phyloP scores from a whole-genome alignment of 148 eudicot genomes.

The Vaccinium corymbosum region DNA sequence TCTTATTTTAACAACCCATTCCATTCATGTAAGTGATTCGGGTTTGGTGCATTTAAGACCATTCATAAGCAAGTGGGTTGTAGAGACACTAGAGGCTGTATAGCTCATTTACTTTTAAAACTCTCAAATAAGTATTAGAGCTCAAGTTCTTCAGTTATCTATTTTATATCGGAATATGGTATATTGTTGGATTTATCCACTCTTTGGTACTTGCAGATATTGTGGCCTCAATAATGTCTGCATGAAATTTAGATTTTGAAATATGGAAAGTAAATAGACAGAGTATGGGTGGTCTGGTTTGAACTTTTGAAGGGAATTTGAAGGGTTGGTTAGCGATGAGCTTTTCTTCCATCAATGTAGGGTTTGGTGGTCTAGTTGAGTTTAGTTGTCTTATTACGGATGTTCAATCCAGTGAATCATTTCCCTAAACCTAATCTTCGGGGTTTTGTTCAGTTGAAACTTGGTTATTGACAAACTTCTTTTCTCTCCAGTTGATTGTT shows the following conservation, averaged over 20 bases:
- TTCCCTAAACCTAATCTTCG: not conserved
- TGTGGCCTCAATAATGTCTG: not conserved
- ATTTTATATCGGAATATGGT: not conserved
- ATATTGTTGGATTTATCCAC: not conserved
- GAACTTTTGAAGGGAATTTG: conserved; percentile 1
- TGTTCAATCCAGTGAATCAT: not conserved
- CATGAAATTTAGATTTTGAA: not conserved
- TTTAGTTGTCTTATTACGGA: not conserved
- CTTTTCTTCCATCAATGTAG: not conserved
- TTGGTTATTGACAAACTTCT: not conserved
- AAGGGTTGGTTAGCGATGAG: not conserved
- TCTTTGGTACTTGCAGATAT: too few species aligned
- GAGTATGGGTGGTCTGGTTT: not conserved
- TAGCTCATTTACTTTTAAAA: not conserved
- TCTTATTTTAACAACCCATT: not conserved
- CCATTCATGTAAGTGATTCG: not conserved
- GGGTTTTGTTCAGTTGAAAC: not conserved
- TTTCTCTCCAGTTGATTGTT: not conserved
- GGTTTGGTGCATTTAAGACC: not conserved
- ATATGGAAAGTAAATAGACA: not conserved
- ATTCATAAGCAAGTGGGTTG: conserved; percentile 1
- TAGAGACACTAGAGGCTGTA: not conserved
- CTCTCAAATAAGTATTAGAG: not conserved
- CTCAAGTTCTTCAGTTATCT: not conserved
- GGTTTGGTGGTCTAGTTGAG: not conserved